Evolutionary conservation across 2,329 filamentous ascomycete species (phyloP).

Genomic region (Fusarium brevicatenulatum): DNA sequence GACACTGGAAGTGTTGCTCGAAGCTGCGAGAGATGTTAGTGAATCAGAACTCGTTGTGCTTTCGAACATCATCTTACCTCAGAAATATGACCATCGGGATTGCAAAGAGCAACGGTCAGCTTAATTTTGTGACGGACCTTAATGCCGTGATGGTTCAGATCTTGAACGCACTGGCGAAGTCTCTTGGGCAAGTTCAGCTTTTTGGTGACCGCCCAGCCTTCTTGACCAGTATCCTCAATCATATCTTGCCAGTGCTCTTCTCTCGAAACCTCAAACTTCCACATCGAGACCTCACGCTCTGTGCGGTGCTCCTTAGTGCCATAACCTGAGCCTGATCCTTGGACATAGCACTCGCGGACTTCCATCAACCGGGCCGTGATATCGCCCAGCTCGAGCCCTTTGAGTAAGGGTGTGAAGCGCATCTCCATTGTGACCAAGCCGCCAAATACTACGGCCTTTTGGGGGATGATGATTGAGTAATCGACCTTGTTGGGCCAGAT

Average conservation of each 20-base stretch:
- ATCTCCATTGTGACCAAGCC: constrained; percentile 87
- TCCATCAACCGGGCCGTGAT: constrained; percentile 86
- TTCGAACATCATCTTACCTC: constrained; percentile 67
- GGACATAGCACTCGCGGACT: constrained; percentile 72
- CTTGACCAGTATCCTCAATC: constrained; percentile 73
- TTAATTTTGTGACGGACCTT: constrained; percentile 94
- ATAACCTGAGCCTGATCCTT: constrained; percentile 54
- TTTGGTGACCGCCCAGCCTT: constrained; percentile 71
- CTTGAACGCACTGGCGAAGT: constrained; percentile 85
- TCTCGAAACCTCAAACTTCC: constrained; percentile 64
- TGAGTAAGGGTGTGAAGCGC: constrained; percentile 86
- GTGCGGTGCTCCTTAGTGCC: constrained; percentile 68
- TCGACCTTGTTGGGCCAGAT: constrained; percentile 98
- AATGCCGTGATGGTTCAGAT: constrained; percentile 88
- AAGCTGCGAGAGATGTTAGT: constrained; percentile 60
- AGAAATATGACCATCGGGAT: constrained; percentile 93
- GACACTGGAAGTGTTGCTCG: constrained; percentile 90
- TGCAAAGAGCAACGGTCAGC: constrained; percentile 88
- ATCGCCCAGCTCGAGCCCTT: constrained; percentile 86
- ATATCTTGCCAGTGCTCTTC: constrained; percentile 75
- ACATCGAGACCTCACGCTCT: constrained; percentile 70
- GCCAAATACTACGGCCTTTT: constrained; percentile 94
- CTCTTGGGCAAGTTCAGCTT: constrained; percentile 80
- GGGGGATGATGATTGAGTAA: constrained; percentile 92
- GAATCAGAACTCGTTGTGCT: background rate